Evolutionary conservation across 345 rosid genomes (phyloP), one percentile per base, ranked within the genome.

Genomic region (Pugionium dolabratum): DNA sequence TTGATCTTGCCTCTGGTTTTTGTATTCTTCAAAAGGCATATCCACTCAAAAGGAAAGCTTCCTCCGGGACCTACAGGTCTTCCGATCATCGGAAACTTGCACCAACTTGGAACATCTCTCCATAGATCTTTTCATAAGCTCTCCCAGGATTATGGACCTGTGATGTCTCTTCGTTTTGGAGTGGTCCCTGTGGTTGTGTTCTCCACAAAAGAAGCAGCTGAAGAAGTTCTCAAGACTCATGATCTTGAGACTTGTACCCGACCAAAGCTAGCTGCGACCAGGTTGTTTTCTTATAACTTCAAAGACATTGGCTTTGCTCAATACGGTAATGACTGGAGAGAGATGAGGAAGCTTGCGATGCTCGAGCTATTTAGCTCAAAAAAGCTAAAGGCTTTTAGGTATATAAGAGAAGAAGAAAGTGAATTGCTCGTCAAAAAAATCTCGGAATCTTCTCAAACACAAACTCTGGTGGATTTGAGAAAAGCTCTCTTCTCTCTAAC

Each of bases 81-180:
- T 28, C 86, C 84, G 3, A 1, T 84, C 4, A 2, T 80, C 1
- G 83, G 83, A 11, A 81, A 79, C 76, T 73, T 84, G 32, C 82
- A 78, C 52, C 81, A 71, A 41, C 78, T 84, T 1, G 81, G 84
- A 7, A 67, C 45, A 26, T 53, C 74, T 50, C 81, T 76, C 2
- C 84, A 81, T 39, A 71, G 62, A 42, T 45, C 76, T 36, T 69
- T 79, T 4, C 52, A 55, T 26, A 49, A 66, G 4, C 69, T 84
- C 7, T 72, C 89, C 57, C 65, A 54, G 27, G 62, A 77, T 43
- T 72, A 87, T 4, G 89, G 87, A 5, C 82, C 78, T 0, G 79
- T 83, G 59, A 66, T 85, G 84, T 69, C 51, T 46, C 64, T 85
- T 9, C 76, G 33, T 2, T 72, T 81, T 0, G 88, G 86, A 1